A percentile compares a stretch with the other conserved stretches of the same genome.
phyloP scores from a whole-genome alignment of 495 filamentous ascomycete species.

The Penicillium pancosmium region DNA sequence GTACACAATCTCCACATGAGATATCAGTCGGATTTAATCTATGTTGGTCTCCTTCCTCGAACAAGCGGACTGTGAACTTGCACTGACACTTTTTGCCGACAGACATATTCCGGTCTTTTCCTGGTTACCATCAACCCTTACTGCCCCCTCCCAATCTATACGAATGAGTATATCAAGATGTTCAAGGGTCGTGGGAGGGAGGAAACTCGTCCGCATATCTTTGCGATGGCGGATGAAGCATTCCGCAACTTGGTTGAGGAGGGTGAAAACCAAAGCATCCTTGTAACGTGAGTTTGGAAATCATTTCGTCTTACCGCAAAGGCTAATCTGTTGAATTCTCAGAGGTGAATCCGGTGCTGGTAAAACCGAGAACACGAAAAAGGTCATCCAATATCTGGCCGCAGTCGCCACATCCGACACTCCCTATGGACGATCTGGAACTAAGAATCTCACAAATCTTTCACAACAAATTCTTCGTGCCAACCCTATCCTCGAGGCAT shows the following conservation, averaged over 20 bases:
- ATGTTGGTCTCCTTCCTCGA: conserved; percentile 53
- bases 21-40: conserved; percentile 95
- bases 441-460: conserved; percentile 77
- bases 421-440: conserved; percentile 61
- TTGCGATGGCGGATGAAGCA: conserved; percentile 96
- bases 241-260: conserved; percentile 96
- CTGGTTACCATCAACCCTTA: conserved; percentile 98
- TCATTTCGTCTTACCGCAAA: neutral
- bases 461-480: conserved; percentile 95
- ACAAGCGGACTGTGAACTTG: neutral
- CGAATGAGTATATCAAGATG: conserved; percentile 94
- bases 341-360: conserved; percentile 95
- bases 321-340: conserved; percentile 11
- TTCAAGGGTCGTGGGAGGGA: conserved; percentile 88
- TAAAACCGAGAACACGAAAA: conserved; percentile 99
- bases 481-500: conserved; percentile 97
- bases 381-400: conserved; percentile 98
- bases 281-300: conserved; percentile 70
- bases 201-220: conserved; percentile 96
- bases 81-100: conserved; percentile 11
- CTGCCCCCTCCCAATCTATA: conserved; percentile 91
- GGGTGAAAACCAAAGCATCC: conserved; percentile 93
- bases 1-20: conserved; percentile 94
- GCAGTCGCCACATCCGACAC: conserved; percentile 87
- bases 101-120: conserved; percentile 97